These are phyloP conservation scores for Durusdinium trenchii DNA, from an alignment of 73 alveolate genomes.

Conservation along the genomic window DNA sequence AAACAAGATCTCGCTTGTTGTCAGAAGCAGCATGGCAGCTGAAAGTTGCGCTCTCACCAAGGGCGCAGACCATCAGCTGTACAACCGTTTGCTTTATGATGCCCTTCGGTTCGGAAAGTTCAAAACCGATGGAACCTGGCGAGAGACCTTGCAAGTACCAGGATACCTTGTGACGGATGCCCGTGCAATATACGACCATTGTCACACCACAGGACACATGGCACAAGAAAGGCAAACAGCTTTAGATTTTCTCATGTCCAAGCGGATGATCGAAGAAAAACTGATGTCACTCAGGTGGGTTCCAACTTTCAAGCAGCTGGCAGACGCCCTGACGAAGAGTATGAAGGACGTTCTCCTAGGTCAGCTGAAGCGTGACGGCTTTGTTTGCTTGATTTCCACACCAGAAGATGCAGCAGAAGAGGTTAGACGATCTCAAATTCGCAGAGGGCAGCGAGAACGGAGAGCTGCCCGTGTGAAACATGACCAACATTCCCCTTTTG, in stretches of 20 bases:
- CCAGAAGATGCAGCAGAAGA: background rate
- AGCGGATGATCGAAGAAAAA: background rate
- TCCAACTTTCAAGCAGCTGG: background rate
- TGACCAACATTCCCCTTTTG: background rate
- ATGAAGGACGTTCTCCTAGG: background rate
- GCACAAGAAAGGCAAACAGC: constrained; percentile 4
- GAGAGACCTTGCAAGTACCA: too few species aligned
- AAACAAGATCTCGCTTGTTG: too few species aligned
- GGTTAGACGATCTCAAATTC: background rate
- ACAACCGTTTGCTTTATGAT: too few species aligned
- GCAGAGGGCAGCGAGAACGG: constrained; percentile 20
- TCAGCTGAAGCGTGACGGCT: background rate
- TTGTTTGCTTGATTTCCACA: background rate
- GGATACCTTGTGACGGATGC: constrained; percentile 66
- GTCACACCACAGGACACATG: background rate
- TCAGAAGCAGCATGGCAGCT: constrained; percentile 5
- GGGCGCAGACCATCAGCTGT: too few species aligned
- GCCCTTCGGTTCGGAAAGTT: background rate
- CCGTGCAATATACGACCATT: background rate
- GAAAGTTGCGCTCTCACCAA: too few species aligned
- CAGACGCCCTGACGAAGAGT: constrained; percentile 4
- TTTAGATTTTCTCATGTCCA: background rate
- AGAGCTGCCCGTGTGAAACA: background rate
- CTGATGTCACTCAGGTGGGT: constrained; percentile 6
- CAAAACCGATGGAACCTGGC: background rate